Conservation (phyloP, 2,329 filamentous ascomycete genomes). For the Tricladium varicosporioides region DNA sequence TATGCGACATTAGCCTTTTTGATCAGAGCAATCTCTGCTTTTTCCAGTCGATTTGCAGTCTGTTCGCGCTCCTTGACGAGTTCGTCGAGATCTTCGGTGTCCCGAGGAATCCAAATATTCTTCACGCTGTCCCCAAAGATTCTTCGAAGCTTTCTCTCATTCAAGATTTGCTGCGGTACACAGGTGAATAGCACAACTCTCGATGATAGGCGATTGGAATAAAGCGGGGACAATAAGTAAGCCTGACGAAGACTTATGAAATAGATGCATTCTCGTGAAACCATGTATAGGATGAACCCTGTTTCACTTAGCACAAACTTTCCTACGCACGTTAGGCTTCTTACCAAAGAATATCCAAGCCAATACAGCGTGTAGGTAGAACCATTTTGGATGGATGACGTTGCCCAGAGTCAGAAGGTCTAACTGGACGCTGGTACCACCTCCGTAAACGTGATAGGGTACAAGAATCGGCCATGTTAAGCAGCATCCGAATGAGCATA, state of each 20-base stretch:
- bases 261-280: slow-evolving; percentile 65
- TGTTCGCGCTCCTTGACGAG: slow-evolving; percentile 58
- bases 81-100: slow-evolving; percentile 57
- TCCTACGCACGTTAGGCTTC: neutral
- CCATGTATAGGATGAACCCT: slow-evolving; percentile 62
- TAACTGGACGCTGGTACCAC: slow-evolving; percentile 50
- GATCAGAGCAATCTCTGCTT: slow-evolving; percentile 62
- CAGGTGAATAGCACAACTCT: slow-evolving; percentile 66
- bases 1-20: slow-evolving; percentile 54
- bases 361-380: slow-evolving; percentile 59
- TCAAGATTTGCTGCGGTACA: slow-evolving; percentile 59
- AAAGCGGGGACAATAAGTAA: slow-evolving; percentile 63
- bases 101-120: slow-evolving; percentile 61
- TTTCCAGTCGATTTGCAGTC: slow-evolving; percentile 60
- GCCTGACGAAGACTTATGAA: slow-evolving; percentile 69
- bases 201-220: slow-evolving; percentile 63
- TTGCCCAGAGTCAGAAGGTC: slow-evolving; percentile 62
- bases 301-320: slow-evolving; percentile 7
- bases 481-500: slow-evolving; percentile 58
- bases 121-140: slow-evolving; percentile 63
- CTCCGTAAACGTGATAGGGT: slow-evolving; percentile 62
- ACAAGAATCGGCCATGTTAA: slow-evolving; percentile 66
- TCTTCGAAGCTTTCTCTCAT: slow-evolving; percentile 53
- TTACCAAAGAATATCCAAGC: slow-evolving; percentile 60
- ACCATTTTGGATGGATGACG: slow-evolving; percentile 47